Evolutionary conservation across 2,329 filamentous ascomycete species (phyloP), one percentile per base, ranked within the genome.

Genomic region (Aspergillus fumigatus): DNA sequence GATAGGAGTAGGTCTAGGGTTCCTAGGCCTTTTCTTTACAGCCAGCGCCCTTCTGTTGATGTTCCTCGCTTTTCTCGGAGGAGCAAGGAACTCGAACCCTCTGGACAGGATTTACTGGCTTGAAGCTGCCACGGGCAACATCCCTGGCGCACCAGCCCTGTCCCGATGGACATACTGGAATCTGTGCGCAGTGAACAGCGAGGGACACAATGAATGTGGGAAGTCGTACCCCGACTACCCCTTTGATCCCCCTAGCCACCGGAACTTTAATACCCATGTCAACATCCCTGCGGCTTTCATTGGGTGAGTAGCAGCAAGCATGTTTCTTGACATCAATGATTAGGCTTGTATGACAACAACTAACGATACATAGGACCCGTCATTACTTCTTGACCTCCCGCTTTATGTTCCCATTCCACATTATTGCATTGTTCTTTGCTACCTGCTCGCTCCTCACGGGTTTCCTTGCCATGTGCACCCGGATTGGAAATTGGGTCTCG

Each of bases 161-260:
- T 87, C 90, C 11, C 87, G 93, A 77, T 97, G 93, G 93, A 95
- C 92, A 38, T 96, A 88, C 77, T 94, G 95, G 80, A 87, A 89
- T 73, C 80, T 95, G 59, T 96, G 92, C 77, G 84, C 86, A 52
- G 79, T 79, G 29, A 77, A 77, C 59, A 84, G 59, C 38, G 73
- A 77, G 49, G 80, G 80, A 29, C 73, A 86, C 70, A 79, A 79
- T 52, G 76, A 88, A 74, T 97, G 91, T 75, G 82, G 85, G 58
- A 67, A 67, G 1, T 81, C 84, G 19, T 80, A 86, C 21, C 88
- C 86, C 0, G 83, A 74, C 67, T 88, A 71, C 76, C 90, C 75
- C 70, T 94, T 80, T 80, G 89, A 81, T 64, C 84, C 84, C 14
- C 76, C 80, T 14, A 73, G 70, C 35, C 61, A 67, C 40, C 65